Base-by-base conservation (phyloP, 78 protist species). In the Dictyostelium purpureum region DNA sequence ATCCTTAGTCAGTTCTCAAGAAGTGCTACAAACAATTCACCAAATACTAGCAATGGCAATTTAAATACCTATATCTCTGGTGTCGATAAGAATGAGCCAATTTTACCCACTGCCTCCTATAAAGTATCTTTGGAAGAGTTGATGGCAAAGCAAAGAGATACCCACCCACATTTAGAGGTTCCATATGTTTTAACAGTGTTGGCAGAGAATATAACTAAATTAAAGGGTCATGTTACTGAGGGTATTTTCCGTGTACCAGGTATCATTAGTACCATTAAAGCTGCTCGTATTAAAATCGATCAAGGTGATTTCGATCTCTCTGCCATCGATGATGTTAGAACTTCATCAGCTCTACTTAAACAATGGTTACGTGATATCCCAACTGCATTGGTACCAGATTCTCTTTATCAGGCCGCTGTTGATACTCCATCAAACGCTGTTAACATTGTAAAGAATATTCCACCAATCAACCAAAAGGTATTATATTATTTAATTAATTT, bases 231-330 rank as follows among this genome's bases (percentile, higher is more conserved):
- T 43, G 76, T 85, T 0, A 56, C 40, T 21, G 92, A 85, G 16
- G 92, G 92, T 59, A 85, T 85, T 18, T 85, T 85, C 59, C 24
- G 92, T 24, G 92, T 85, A 21, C 92, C 92, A n/a, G 92, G 92
- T 33, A 85, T 85, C 28, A 77, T 85, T 51, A 54, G 74, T 19
- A 71, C 92, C 1, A 85, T 85, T 38, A 85, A 73, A n/a, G 66
- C 28, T 14, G 14, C 40, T 11, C 19, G 63, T 9, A 21, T 73
- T 6, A 52, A 49, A 47, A 70, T 85, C 19, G 92, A 85, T 73
- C 70, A 61, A 11, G 92, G 67, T 28, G 77, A 85, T 47, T 85
- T 85, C 77, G 73, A 85, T 52, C 37, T 85, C 3, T 85, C 92
- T 0, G 66, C 33, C 19, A 73, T 70, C 6, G 92, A 85, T 24